Base-by-base conservation (phyloP, 1,284 basidiomycete species). In the Malassezia japonica region DNA sequence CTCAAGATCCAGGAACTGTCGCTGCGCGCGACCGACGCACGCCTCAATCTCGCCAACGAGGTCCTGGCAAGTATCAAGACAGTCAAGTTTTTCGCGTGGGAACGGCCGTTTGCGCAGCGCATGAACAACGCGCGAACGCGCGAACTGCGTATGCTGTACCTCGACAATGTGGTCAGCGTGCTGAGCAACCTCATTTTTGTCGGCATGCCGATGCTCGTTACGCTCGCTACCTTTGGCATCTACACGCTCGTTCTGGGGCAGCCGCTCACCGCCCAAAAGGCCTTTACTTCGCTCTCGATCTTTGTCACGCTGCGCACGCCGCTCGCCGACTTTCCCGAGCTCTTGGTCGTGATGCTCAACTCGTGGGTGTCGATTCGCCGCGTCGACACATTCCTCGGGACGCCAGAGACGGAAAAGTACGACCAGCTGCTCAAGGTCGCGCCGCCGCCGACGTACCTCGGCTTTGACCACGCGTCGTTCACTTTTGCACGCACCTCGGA, bases 201-300 rank as follows among this genome's bases (percentile, higher is more conserved):
- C 27, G 78, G 85, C 29, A 82, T 84, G 1, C 72, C 82, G 5
- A 49, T 81, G 16, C 50, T 76, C 24, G 81, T 79, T 8, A 85
- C 85, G 80, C 61, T 81, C 18, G 76, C 77, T 15, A 83, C 83
- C 0, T 85, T 81, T 64, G 77, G 78, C 6, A 78, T 80, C 25
- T 83, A 79, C 60, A 78, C 78, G 1, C 46, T 75, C 0, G 65
- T 78, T 1, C 67, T 77, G 60, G 74, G 75, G 55, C 56, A 70
- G 46, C 62, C 74, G 28, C 64, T 79, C 8, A 75, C 75, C 1
- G 76, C 74, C 18, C 67, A 75, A 43, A 69, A 66, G 3, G 75
- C 75, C 15, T 76, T 76, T 54, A 76, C 78, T 6, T 75, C 78
- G 1, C 64, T 79, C 23, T 73, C 77, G 3, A 69, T 79, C 27